Evolutionary conservation across 768 basidiomycete genomes (phyloP).

Genomic region (Trametes meyenii): DNA sequence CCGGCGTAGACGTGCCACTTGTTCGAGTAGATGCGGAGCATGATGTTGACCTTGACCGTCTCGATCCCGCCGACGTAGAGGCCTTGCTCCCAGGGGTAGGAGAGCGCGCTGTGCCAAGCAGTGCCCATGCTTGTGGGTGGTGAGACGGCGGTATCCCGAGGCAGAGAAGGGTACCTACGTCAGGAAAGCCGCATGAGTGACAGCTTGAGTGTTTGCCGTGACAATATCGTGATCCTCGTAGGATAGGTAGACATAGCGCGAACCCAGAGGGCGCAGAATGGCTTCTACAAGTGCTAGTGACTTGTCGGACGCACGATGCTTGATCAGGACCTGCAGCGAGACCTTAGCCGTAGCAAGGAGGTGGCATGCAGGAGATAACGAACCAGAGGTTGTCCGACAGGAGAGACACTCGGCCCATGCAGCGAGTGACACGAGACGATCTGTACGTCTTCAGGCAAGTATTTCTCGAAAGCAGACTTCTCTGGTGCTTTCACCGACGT

Average conservation of each 20-base stretch:
- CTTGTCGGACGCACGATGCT: slow-evolving; percentile 78
- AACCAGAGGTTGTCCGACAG: slow-evolving; percentile 89
- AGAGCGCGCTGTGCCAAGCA: slow-evolving; percentile 77
- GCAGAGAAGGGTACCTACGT: slow-evolving; percentile 51
- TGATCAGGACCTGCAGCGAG: slow-evolving; percentile 74
- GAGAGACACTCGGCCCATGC: slow-evolving; percentile 89
- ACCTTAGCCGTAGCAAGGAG: neutral
- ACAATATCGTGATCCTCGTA: slow-evolving; percentile 96
- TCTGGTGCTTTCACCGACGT: slow-evolving; percentile 98
- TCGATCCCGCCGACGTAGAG: slow-evolving; percentile 97
- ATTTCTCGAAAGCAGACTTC: slow-evolving; percentile 81
- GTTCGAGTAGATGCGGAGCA: slow-evolving; percentile 93
- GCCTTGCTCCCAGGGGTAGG: slow-evolving; percentile 95
- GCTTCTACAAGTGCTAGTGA: slow-evolving; percentile 78
- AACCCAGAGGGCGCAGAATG: slow-evolving; percentile 77
- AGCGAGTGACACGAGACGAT: slow-evolving; percentile 95
- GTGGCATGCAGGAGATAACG: neutral
- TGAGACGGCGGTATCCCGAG: neutral
- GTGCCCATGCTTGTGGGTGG: slow-evolving; percentile 83
- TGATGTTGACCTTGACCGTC: slow-evolving; percentile 96
- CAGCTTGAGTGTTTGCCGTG: slow-evolving; percentile 98
- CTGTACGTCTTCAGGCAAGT: slow-evolving; percentile 82
- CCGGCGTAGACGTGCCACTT: slow-evolving; percentile 99
- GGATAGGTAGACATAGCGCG: slow-evolving; percentile 88
- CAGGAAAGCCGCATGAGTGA: slow-evolving; percentile 96